These are phyloP conservation scores for Eleusine indica DNA, from an alignment of 176 grass and related monocot species.

Conservation along the genomic window DNA sequence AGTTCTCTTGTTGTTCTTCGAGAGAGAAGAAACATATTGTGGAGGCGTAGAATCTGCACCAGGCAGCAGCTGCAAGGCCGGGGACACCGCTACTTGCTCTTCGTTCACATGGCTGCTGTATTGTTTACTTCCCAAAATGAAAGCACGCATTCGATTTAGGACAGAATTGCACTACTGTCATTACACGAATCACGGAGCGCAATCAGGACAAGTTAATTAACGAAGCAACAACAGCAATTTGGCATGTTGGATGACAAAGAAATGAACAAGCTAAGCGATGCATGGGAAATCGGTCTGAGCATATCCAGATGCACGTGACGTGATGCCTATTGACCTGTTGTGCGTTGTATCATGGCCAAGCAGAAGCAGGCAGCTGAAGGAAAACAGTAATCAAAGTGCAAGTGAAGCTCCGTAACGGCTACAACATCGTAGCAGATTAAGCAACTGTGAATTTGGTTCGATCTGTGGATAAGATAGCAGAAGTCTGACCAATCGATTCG, in stretches of 20 bases:
- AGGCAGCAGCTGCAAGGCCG: not conserved
- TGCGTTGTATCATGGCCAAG: not conserved
- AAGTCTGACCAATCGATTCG: not conserved
- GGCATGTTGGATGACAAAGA: not conserved
- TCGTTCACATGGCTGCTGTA: no score
- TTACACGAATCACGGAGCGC: constrained; percentile 25
- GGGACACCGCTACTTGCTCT: no score
- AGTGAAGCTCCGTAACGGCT: not conserved
- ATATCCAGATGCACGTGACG: constrained; percentile 30
- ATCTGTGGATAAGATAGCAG: not conserved
- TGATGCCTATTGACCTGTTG: constrained; percentile 28
- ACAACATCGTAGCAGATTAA: not conserved
- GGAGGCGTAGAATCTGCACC: not conserved
- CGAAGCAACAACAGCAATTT: not conserved
- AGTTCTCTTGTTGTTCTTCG: no score
- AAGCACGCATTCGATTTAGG: not conserved
- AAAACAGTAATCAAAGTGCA: not conserved
- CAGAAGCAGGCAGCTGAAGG: no score
- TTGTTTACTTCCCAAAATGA: no score
- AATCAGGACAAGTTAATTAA: no score
- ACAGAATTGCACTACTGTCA: not conserved
- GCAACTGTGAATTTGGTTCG: not conserved
- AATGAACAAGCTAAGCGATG: not conserved
- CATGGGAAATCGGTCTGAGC: not conserved
- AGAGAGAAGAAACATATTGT: not conserved